Evolutionary conservation across 2,329 filamentous ascomycete genomes (phyloP).

Genomic region (Akanthomyces dipterigenus): DNA sequence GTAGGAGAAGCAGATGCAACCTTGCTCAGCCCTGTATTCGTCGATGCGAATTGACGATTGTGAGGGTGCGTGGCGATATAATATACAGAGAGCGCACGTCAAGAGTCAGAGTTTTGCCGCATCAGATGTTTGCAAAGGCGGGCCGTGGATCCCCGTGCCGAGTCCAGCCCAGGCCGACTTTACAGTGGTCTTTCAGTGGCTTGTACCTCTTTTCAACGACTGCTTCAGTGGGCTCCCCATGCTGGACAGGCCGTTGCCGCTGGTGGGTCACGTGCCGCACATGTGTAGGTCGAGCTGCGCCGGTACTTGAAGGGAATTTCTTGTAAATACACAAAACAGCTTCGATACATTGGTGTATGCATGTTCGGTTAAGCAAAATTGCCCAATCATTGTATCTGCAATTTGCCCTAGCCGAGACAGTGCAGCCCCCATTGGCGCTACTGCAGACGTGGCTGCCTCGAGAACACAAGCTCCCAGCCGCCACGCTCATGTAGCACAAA

Average conservation of each 20-base stretch:
- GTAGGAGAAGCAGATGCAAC: neutral
- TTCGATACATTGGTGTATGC: neutral
- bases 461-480: neutral
- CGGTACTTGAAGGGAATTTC: neutral
- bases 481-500: neutral
- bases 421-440: neutral
- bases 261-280: neutral
- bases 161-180: neutral
- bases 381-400: neutral
- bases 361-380: neutral
- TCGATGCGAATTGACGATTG: neutral
- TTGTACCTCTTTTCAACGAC: neutral
- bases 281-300: neutral
- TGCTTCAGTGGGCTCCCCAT: neutral
- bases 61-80: constrained; percentile 2
- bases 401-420: neutral
- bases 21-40: neutral
- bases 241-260: neutral
- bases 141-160: constrained; percentile 1
- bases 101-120: constrained; percentile 5
- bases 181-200: neutral
- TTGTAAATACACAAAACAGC: neutral
- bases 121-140: neutral
- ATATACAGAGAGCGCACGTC: neutral
- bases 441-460: neutral